Evolutionary conservation across 805 yeast genomes (phyloP), one percentile per base, ranked within the genome.

Genomic region (Wickerhamomyces bovis): DNA sequence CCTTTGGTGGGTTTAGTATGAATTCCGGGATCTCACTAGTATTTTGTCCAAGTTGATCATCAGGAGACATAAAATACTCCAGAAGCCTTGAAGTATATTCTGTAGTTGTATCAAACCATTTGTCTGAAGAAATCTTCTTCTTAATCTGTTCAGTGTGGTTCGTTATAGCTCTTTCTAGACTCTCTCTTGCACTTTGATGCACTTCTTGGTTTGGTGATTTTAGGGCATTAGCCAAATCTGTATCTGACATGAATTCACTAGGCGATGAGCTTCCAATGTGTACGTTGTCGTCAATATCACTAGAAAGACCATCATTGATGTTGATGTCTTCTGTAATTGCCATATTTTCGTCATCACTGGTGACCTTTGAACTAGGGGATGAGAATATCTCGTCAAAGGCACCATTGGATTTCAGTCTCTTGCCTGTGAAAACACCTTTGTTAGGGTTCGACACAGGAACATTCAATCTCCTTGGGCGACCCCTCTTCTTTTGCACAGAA

Each of bases 1-100:
- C 83, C 21, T 75, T 71, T 2, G 85, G 81, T 0, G 88, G 83
- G 53, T 79, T 73, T 35, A 75, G 68, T 15, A 87, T 68, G 57
- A 85, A 81, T 21, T 75, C 78, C 0, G 95, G 95, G 23, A 85
- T 71, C 4, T 64, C 54, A 11, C 53, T 41, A 4, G 45, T 7
- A 15, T 36, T 28, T 4, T 36, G 22, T 25, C 5, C 26, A 18
- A 22, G n/a, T 18, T 75, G 77, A 45, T 78, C 82, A 48, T 79
- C 83, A 3, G 82, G 73, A 9, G 77, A 68, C 65, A 78, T 70
- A 59, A 77, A 80, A 62, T 70, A 79, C 53, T 74, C 80, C 44
- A 76, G 65, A 41, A 78, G 65, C 48, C 71, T 67, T 43, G 71
- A 70, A 4, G 76, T 69, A 53, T 72, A 76, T 39, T 69, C 71